Percentiles rank a stretch among this genome's conserved stretches.
These are phyloP conservation scores for Choanephora cucurbitarum DNA, from an alignment of 371 early-diverging fungal species.

Conservation along the genomic window DNA sequence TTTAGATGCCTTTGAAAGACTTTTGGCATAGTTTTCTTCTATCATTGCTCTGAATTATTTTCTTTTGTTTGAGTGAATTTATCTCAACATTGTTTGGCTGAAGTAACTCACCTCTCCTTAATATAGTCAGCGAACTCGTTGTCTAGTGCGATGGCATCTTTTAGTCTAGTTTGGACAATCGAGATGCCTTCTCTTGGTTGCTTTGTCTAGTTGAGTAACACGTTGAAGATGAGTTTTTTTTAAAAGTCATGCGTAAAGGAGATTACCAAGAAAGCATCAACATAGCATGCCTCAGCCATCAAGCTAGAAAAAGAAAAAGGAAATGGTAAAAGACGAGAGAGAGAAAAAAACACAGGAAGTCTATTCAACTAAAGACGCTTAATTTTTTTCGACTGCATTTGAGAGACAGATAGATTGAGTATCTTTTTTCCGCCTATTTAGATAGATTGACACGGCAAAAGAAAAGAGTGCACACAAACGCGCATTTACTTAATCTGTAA, in stretches of 20 bases:
- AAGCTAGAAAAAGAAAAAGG: neutral
- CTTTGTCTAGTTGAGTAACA: constrained; percentile 13
- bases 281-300: constrained; percentile 1
- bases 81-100: no score
- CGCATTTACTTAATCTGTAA: no score
- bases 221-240: neutral
- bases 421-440: no score
- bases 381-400: no score
- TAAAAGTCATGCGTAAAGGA: neutral
- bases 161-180: constrained; percentile 13
- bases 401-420: no score
- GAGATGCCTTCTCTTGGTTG: constrained; percentile 21
- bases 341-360: no score
- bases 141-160: constrained; percentile 16
- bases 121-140: constrained; percentile 26
- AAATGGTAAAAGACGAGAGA: no score
- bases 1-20: constrained; percentile 16
- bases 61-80: no score
- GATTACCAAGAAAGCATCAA: constrained; percentile 7
- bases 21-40: constrained; percentile 28
- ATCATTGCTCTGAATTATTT: constrained; percentile 23
- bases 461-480: no score
- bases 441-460: no score
- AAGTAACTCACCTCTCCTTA: constrained; percentile 19
- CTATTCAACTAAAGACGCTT: no score